phyloP scores from a whole-genome alignment of 768 basidiomycete species.

The Naganishia onofrii region DNA sequence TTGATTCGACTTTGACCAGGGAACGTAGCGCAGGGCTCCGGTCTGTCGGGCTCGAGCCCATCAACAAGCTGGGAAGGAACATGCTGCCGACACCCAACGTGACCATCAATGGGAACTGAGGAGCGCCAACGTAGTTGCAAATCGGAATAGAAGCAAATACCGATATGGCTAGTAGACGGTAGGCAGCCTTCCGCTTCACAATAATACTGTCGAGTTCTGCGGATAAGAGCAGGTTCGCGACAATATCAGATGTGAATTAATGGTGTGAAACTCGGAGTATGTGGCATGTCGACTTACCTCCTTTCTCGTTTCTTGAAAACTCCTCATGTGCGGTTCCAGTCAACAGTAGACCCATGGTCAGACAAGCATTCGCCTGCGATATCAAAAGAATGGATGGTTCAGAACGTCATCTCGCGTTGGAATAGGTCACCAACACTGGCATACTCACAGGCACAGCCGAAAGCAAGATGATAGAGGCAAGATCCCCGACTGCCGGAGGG shows the following conservation, averaged over 20 bases:
- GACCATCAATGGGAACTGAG: neutral
- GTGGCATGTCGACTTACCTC: neutral
- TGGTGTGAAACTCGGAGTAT: neutral
- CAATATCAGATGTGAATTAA: neutral
- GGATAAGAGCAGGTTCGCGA: neutral
- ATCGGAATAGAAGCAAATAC: neutral
- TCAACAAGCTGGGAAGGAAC: conserved; percentile 9
- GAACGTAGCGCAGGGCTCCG: neutral
- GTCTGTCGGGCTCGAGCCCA: neutral
- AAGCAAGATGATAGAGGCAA: neutral
- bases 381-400: neutral
- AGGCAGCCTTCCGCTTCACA: neutral
- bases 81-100: neutral
- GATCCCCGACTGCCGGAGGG: neutral
- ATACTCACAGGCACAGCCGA: neutral
- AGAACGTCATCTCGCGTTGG: neutral
- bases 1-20: neutral
- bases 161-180: neutral
- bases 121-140: neutral
- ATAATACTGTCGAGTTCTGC: neutral
- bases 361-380: neutral
- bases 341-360: neutral
- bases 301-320: neutral
- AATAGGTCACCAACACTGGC: neutral
- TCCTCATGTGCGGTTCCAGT: conserved; percentile 13